Evolutionary conservation across 1,284 basidiomycete genomes (phyloP), one percentile per base, ranked within the genome.

Genomic region (Fereydounia khargensis): DNA sequence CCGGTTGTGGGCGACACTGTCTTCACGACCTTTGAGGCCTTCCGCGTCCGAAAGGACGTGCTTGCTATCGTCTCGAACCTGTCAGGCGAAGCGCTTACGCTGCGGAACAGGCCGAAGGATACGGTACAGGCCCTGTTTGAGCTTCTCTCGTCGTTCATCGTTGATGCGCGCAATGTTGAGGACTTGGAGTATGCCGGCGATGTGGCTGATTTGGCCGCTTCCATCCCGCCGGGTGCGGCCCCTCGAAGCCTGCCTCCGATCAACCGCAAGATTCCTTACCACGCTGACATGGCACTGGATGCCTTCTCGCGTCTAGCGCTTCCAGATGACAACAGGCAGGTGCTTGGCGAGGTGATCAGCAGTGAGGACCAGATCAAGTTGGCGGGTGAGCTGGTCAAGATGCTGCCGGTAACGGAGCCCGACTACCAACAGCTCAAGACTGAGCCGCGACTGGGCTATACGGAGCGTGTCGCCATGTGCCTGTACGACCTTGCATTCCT

Each of bases 401-500:
- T 91, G 34, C 80, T 97, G 17, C 94, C 92, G 6, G 77, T 92
- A 47, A 79, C 83, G 17, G 84, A 87, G 49, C 77, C 81, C 24
- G 91, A 96, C 75, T 89, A 89, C 67, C 81, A 84, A 54, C 77
- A 89, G 52, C 78, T 86, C 56, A 84, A 86, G 39, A 75, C 78
- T 25, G 80, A 82, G 51, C 68, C 80, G 17, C 88, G 88, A 82
- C 77, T 92, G 34, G 83, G 84, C 31, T 88, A 89, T 74, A 78
- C 87, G 56, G 89, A 94, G 78, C 85, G 87, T 50, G 78, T 83
- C 33, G 81, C 87, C 17, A 83, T 92, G 80, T 83, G 83, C 14
- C 81, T 95, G 30, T 96, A 95, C 79, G 86, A 86, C 25, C 79
- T 97, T 49, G 84, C 86, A 7, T 96, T 91, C 80, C 80, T 94